Percentiles rank a stretch among this genome's conserved stretches.
phyloP scores from a whole-genome alignment of 495 filamentous ascomycete species.

The Tuber brumale region DNA sequence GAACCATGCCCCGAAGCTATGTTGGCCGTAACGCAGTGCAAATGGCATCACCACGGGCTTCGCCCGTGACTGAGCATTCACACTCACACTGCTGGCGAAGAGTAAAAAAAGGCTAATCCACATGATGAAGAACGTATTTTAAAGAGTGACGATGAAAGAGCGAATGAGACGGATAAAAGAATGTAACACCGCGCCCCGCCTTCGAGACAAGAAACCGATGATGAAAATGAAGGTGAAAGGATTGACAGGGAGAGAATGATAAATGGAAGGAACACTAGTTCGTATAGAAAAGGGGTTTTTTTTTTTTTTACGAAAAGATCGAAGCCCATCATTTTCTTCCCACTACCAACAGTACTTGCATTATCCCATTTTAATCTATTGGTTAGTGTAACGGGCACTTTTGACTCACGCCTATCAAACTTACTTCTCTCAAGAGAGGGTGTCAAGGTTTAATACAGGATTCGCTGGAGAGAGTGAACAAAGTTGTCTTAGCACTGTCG shows the following conservation, averaged over 20 bases:
- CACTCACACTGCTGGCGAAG: background rate
- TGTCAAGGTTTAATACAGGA: background rate
- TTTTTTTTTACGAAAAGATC: background rate
- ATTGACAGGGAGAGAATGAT: background rate
- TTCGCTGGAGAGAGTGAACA: background rate
- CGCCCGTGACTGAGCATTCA: background rate
- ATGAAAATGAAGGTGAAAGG: background rate
- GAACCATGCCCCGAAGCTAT: conserved; percentile 24
- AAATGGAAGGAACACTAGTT: background rate
- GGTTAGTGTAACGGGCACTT: background rate
- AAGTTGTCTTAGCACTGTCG: background rate
- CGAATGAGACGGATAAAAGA: background rate
- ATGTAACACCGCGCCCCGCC: conserved; percentile 6
- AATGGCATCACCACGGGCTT: conserved; percentile 38
- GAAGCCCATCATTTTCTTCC: background rate
- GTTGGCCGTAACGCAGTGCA: conserved; percentile 18
- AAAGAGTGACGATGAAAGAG: conserved; percentile 1
- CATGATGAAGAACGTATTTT: background rate
- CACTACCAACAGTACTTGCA: background rate
- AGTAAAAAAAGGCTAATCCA: conserved; percentile 11
- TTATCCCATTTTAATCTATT: background rate
- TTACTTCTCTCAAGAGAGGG: background rate
- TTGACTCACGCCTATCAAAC: background rate
- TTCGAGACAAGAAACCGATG: background rate
- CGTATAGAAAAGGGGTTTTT: background rate